Conservation (phyloP, 148 eudicot species). For the Selenicereus undatus region DNA sequence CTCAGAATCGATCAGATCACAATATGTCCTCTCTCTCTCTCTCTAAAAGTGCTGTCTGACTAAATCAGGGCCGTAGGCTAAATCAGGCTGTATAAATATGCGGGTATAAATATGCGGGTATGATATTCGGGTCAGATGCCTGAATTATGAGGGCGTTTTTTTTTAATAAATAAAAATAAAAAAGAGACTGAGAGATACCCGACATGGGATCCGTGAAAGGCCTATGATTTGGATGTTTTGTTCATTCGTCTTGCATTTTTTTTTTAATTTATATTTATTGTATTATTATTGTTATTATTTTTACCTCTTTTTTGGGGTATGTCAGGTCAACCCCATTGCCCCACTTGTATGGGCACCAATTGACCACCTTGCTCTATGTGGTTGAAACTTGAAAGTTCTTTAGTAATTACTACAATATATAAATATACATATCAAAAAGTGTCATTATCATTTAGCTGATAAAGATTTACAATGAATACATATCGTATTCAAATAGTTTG, state of each 20-base stretch:
- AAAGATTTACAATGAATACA: too few relatives aligned
- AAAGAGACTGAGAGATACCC: constrained; percentile 10
- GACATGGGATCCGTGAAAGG: constrained; percentile 25
- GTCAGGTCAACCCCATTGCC: constrained; percentile 25
- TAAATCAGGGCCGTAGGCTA: not conserved
- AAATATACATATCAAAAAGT: too few relatives aligned
- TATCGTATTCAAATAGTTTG: too few relatives aligned
- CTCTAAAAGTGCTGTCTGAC: not conserved
- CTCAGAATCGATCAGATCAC: not conserved
- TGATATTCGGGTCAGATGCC: constrained; percentile 10
- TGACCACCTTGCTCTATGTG: not conserved
- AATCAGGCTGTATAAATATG: not conserved
- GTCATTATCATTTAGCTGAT: too few relatives aligned
- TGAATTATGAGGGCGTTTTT: constrained; percentile 7
- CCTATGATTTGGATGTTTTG: constrained; percentile 6
- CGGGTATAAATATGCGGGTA: not conserved
- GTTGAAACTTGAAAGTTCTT: too few relatives aligned
- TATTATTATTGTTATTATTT: not conserved
- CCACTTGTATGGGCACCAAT: constrained; percentile 13
- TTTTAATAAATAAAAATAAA: not conserved
- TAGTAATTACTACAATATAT: too few relatives aligned
- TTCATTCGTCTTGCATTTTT: not conserved
- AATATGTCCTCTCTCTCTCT: not conserved
- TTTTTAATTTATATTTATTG: not conserved
- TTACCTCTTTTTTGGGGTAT: not conserved